A percentile compares a stretch with the other conserved stretches of the same genome.
Conservation (phyloP, 2,329 filamentous ascomycete species). For the Acephala macrosclerotiorum region DNA sequence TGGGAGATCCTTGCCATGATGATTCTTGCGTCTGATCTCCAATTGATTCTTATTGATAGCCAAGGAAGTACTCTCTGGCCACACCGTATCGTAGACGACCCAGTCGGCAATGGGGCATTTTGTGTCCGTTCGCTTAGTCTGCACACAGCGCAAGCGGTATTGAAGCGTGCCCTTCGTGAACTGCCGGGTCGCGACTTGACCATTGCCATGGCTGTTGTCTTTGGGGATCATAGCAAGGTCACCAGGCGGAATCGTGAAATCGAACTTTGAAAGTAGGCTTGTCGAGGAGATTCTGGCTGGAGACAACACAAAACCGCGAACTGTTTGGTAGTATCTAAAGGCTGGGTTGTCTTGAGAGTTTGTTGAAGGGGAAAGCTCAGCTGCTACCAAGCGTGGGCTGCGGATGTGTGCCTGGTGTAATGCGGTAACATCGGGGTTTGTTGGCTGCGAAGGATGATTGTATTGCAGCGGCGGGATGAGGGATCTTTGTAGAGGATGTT, state of each 20-base stretch:
- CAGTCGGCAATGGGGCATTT: conserved; percentile 57
- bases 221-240: conserved; percentile 36
- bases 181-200: conserved; percentile 44
- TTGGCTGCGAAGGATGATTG: conserved; percentile 47
- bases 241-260: conserved; percentile 40
- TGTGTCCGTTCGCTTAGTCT: conserved; percentile 34
- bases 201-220: conserved; percentile 30
- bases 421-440: conserved; percentile 54
- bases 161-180: conserved; percentile 60
- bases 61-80: conserved; percentile 76
- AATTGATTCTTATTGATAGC: conserved; percentile 69
- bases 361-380: conserved; percentile 27
- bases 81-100: conserved; percentile 68
- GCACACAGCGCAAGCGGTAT: conserved; percentile 74
- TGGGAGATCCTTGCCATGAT: conserved; percentile 79
- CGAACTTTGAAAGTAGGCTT: conserved; percentile 46
- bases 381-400: conserved; percentile 53
- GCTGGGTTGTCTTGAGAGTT: conserved; percentile 37
- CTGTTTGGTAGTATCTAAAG: conserved; percentile 59
- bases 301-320: conserved; percentile 57
- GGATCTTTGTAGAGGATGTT: conserved; percentile 28
- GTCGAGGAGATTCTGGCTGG: conserved; percentile 48
- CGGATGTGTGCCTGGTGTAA: conserved; percentile 66
- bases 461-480: conserved; percentile 48
- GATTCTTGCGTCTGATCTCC: conserved; percentile 68